Evolutionary conservation across 163 green algal species (phyloP).

Genomic region (Coccomyxa subellipsoidea): DNA sequence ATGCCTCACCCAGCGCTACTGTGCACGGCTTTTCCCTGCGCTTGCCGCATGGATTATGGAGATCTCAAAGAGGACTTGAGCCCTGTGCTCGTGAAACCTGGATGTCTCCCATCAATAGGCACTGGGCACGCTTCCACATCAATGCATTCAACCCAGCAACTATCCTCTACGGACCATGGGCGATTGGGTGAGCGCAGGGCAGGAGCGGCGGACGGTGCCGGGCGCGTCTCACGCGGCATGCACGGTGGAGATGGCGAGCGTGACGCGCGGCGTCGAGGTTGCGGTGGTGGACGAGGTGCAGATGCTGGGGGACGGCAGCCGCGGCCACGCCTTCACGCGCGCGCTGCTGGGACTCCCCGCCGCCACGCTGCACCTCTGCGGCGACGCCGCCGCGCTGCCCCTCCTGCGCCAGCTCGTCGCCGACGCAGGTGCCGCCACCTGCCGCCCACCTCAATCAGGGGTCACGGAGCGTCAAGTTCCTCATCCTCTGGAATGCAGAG

Average conservation of each 20-base stretch:
- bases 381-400: constrained; percentile 61
- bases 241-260: constrained; percentile 82
- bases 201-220: constrained; percentile 62
- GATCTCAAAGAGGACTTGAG: too few species aligned
- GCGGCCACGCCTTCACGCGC: constrained; percentile 75
- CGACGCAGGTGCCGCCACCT: constrained; percentile 29
- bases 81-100: too few species aligned
- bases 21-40: too few species aligned
- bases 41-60: too few species aligned
- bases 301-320: constrained; percentile 68
- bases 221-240: constrained; percentile 64
- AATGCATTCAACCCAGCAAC: not conserved
- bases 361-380: constrained; percentile 77
- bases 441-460: too few species aligned
- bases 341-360: constrained; percentile 75
- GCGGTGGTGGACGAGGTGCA: constrained; percentile 91
- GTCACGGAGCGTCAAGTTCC: too few species aligned
- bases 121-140: too few species aligned
- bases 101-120: too few species aligned
- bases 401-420: constrained; percentile 42
- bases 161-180: not conserved
- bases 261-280: constrained; percentile 60
- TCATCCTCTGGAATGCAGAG: too few species aligned
- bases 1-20: too few species aligned
- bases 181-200: constrained; percentile 27